Evolutionary conservation across 805 yeast genomes (phyloP), one percentile per base, ranked within the genome.

Genomic region (Yarrowia keelungensis): DNA sequence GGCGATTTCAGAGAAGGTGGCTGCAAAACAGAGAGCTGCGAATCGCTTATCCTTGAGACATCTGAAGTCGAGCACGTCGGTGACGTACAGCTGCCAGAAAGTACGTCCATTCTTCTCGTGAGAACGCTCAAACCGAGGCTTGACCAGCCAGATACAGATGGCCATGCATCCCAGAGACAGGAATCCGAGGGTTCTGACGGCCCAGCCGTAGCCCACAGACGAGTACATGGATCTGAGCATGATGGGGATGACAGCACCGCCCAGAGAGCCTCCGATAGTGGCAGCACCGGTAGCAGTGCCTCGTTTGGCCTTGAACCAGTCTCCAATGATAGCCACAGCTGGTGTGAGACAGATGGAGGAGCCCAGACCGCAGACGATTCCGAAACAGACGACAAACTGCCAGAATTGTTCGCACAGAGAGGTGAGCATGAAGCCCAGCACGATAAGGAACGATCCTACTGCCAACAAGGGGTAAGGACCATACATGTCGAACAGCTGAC

Each of bases 341-440:
- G 92, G 91, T 8, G 87, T 83, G 78, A 86, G 83, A 42, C 88
- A 80, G 42, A 87, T 77, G 1, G 89, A 89, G 45, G 85, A 81
- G 0, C 90, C 91, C 5, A 83, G 70, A 3, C 91, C 92, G 49
- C 83, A 78, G 26, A 84, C 79, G 1, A 88, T 71, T 2, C 87
- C 85, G 73, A 88, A 86, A 39, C 88, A 80, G 32, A 89, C 75
- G 16, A 89, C 81, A 72, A 89, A 89, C 69, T 89, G 90, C 79
- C 84, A 87, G 9, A 86, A 80, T 4, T 81, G 73, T 1, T 78
- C 79, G 74, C 89, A 82, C 69, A 79, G 82, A n/a, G 88, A 89
- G 26, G 86, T 80, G 1, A 87, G 86, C 75, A 89, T 78, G 22
- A 87, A 75, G 0, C 91, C 91, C 11, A 80, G 80, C 54, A 83